Conservation (phyloP, 345 rosid species). For the Camelina neglecta region DNA sequence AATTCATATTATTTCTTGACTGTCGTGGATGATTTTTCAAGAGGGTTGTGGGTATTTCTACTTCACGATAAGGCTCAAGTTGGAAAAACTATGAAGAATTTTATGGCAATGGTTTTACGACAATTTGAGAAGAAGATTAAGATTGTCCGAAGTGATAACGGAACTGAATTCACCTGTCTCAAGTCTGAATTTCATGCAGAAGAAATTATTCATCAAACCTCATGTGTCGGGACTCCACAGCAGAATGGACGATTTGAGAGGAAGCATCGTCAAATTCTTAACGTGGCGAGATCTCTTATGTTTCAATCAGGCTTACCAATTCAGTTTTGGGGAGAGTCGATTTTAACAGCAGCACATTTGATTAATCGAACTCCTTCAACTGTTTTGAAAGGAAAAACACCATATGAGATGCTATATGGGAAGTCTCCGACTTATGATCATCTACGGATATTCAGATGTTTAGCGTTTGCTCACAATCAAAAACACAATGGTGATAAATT, state of each 20-base stretch:
- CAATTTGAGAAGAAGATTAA: neutral
- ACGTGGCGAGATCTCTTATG: neutral
- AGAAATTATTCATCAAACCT: neutral
- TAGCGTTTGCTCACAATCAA: neutral
- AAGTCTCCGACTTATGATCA: neutral
- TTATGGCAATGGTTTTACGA: neutral
- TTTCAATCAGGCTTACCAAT: too few species aligned
- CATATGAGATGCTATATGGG: too few species aligned
- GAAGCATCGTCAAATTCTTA: neutral
- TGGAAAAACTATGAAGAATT: accelerated
- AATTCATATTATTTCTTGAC: neutral
- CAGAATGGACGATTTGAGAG: neutral
- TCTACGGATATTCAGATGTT: neutral
- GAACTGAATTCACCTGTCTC: too few species aligned
- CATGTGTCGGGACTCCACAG: neutral
- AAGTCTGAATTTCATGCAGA: too few species aligned
- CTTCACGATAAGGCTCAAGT: neutral
- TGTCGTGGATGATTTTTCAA: neutral
- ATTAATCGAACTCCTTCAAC: too few species aligned
- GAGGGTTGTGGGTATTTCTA: neutral
- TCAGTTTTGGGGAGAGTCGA: too few species aligned
- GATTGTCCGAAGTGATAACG: too few species aligned
- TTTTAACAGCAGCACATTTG: too few species aligned
- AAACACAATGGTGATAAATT: neutral
- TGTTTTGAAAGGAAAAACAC: too few species aligned